phyloP scores from a whole-genome alignment of 2,329 filamentous ascomycete genomes.

The Phaeosphaeria sp. region DNA sequence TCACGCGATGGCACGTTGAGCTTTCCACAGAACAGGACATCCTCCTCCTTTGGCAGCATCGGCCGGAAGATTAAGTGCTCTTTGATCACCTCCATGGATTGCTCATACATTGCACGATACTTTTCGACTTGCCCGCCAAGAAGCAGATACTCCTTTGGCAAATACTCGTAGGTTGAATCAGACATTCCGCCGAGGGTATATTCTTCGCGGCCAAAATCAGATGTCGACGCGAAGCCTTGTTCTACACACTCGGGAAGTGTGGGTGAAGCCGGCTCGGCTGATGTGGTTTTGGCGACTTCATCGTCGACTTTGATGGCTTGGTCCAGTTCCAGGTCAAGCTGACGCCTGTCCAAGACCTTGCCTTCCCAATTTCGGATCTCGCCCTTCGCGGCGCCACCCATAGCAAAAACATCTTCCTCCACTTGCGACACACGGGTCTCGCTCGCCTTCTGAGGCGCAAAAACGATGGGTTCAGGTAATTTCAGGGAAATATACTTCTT shows the following conservation, averaged over 20 bases:
- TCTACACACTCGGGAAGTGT: conserved; percentile 38
- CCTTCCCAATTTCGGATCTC: conserved; percentile 32
- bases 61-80: conserved; percentile 58
- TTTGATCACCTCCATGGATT: conserved; percentile 52
- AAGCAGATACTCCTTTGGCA: conserved; percentile 57
- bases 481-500: conserved; percentile 43
- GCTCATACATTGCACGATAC: conserved; percentile 65
- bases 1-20: conserved; percentile 43
- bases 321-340: conserved; percentile 28
- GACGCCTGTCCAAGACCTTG: conserved; percentile 24
- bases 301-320: conserved; percentile 14
- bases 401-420: conserved; percentile 9
- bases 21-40: conserved; percentile 52
- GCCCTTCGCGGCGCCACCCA: conserved; percentile 16
- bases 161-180: conserved; percentile 52
- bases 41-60: conserved; percentile 55
- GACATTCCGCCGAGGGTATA: conserved; percentile 50
- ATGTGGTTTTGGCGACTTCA: conserved; percentile 9
- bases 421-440: conserved; percentile 17
- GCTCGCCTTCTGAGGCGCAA: conserved; percentile 26
- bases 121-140: conserved; percentile 55
- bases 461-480: conserved; percentile 35
- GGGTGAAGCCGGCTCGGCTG: conserved; percentile 14
- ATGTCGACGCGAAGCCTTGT: conserved; percentile 63
- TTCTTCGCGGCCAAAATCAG: conserved; percentile 54